Conservation (phyloP, 441 rosid genomes). For the Syzygium syzygioides region DNA sequence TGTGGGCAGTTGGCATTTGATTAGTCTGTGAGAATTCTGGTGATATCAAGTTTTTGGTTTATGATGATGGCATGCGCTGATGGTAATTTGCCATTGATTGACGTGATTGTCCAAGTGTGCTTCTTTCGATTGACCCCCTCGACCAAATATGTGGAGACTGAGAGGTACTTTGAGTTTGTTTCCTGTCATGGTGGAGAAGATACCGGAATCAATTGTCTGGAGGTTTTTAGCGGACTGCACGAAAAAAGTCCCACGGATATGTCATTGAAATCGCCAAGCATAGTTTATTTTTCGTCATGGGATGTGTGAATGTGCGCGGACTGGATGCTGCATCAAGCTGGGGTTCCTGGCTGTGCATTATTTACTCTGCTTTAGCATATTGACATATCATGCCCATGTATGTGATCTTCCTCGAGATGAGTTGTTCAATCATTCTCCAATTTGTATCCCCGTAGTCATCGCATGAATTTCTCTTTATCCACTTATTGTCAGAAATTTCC, state of each 20-base stretch:
- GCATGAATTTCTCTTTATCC: background rate
- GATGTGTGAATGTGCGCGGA: background rate
- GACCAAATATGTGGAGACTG: background rate
- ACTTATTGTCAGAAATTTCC: background rate
- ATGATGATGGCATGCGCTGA: background rate
- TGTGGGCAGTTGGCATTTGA: background rate
- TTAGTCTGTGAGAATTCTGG: background rate
- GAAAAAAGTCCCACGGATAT: background rate
- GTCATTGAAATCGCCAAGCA: background rate
- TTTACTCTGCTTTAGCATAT: background rate
- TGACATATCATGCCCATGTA: background rate
- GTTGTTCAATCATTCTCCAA: background rate
- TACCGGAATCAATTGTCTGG: background rate
- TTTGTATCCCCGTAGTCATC: rapidly evolving
- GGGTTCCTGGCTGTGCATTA: background rate
- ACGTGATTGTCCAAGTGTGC: background rate
- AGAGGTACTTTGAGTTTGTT: background rate
- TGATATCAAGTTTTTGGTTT: background rate
- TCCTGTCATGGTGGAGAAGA: background rate
- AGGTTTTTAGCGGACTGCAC: background rate
- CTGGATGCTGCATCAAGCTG: background rate
- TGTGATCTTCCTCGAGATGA: background rate
- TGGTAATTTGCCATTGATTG: background rate
- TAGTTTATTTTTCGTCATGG: background rate
- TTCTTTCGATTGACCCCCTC: background rate